Conservation (phyloP, 352 stramenopile genomes). For the Thalassiosira mediterranea region DNA sequence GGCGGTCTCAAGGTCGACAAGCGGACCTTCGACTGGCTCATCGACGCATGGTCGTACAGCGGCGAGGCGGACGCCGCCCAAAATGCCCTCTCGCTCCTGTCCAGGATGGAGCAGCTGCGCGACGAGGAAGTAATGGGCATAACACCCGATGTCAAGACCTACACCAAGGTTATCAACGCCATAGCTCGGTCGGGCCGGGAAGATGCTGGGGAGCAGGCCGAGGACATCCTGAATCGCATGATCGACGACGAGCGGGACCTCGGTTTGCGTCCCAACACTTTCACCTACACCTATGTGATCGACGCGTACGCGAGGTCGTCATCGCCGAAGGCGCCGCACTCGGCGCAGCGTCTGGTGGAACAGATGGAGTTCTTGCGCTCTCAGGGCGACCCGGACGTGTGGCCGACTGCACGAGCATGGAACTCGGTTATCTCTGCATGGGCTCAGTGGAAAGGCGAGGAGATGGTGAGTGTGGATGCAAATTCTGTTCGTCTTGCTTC, state of each 20-base stretch:
- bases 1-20: constrained; percentile 61
- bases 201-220: constrained; percentile 35
- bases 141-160: constrained; percentile 40
- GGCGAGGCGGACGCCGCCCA: constrained; percentile 55
- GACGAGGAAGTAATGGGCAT: constrained; percentile 23
- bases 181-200: constrained; percentile 31
- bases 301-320: constrained; percentile 62
- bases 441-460: constrained; percentile 38
- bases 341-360: constrained; percentile 55
- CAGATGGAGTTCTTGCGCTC: constrained; percentile 60
- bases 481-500: no score
- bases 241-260: constrained; percentile 20
- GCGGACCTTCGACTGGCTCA: constrained; percentile 73
- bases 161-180: constrained; percentile 50
- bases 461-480: no score
- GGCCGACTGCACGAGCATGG: constrained; percentile 61
- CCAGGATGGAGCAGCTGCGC: constrained; percentile 67
- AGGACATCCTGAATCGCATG: constrained; percentile 66
- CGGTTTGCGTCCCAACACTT: constrained; percentile 54
- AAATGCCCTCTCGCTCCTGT: constrained; percentile 57
- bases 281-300: constrained; percentile 72
- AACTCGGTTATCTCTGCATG: constrained; percentile 66
- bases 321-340: constrained; percentile 26
- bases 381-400: constrained; percentile 47
- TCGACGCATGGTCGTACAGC: constrained; percentile 73